These are phyloP conservation scores for Quercus berberidifolia DNA, from an alignment of 306 rosid species.

Conservation along the genomic window DNA sequence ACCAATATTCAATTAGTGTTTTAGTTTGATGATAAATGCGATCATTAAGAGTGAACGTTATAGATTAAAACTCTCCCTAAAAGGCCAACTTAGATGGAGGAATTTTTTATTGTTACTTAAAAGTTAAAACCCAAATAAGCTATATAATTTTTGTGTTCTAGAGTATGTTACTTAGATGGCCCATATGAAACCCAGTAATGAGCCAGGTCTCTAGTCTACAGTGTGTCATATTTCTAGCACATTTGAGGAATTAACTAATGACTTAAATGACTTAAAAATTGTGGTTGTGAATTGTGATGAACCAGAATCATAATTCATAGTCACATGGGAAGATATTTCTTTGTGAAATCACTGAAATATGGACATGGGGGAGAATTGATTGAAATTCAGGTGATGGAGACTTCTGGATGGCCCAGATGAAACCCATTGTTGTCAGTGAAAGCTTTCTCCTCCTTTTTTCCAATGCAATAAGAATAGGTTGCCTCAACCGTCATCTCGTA, in stretches of 20 bases:
- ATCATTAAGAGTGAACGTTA: fast-evolving
- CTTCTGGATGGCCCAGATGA: neutral
- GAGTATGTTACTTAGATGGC: too few species aligned
- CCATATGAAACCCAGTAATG: too few species aligned
- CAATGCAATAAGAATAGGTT: too few species aligned
- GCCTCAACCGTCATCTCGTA: too few species aligned
- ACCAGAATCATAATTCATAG: neutral
- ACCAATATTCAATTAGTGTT: too few species aligned
- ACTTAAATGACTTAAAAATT: neutral
- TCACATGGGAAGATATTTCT: neutral
- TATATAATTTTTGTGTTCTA: too few species aligned
- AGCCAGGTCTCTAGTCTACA: too few species aligned
- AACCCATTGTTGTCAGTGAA: neutral
- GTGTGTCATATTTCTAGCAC: too few species aligned
- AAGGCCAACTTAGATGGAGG: too few species aligned
- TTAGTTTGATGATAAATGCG: too few species aligned
- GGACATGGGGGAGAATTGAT: neutral
- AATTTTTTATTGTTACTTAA: too few species aligned
- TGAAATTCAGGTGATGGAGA: neutral
- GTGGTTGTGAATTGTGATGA: neutral
- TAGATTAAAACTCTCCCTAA: fast-evolving
- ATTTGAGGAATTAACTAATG: neutral
- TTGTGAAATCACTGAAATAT: neutral
- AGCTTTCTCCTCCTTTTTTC: neutral
- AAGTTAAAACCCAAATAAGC: too few species aligned